Percentiles rank a stretch among this genome's conserved stretches.
These are phyloP conservation scores for Xerocomellus intermedius DNA, from an alignment of 768 basidiomycete genomes.

Conservation along the genomic window DNA sequence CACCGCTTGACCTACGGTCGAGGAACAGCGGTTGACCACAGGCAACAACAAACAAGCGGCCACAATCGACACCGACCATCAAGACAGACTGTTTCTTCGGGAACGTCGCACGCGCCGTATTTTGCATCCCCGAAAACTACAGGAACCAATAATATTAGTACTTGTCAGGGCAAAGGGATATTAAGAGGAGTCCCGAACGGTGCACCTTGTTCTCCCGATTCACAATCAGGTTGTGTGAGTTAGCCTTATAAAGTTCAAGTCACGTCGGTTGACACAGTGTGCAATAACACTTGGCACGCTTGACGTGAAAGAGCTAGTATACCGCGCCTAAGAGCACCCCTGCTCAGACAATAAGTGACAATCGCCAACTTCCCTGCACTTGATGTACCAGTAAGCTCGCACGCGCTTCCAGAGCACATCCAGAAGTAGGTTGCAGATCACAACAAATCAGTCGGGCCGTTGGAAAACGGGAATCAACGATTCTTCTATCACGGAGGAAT, in stretches of 20 bases:
- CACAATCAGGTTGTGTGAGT: no score
- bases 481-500: slow-evolving; percentile 34
- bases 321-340: slow-evolving; percentile 19
- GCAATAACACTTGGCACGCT: no score
- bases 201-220: slow-evolving; percentile 31
- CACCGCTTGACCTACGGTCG: no score
- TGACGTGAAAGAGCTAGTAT: slow-evolving; percentile 35
- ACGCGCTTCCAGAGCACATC: slow-evolving; percentile 53
- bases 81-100: slow-evolving; percentile 47
- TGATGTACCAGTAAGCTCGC: slow-evolving; percentile 42
- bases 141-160: no score
- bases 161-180: slow-evolving; percentile 29
- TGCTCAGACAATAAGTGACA: slow-evolving; percentile 41
- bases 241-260: background rate
- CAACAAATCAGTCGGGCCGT: slow-evolving; percentile 46
- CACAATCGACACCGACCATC: slow-evolving; percentile 36
- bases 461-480: slow-evolving; percentile 57
- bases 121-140: no score
- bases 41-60: slow-evolving; percentile 47
- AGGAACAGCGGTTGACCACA: no score
- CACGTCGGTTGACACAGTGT: background rate
- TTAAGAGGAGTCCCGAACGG: slow-evolving; percentile 42
- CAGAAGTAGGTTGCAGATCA: slow-evolving; percentile 45
- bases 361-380: slow-evolving; percentile 30
- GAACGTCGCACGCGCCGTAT: slow-evolving; percentile 42